Evolutionary conservation across 2,329 filamentous ascomycete genomes (phyloP).

Genomic region (Periconia macrospinosa): DNA sequence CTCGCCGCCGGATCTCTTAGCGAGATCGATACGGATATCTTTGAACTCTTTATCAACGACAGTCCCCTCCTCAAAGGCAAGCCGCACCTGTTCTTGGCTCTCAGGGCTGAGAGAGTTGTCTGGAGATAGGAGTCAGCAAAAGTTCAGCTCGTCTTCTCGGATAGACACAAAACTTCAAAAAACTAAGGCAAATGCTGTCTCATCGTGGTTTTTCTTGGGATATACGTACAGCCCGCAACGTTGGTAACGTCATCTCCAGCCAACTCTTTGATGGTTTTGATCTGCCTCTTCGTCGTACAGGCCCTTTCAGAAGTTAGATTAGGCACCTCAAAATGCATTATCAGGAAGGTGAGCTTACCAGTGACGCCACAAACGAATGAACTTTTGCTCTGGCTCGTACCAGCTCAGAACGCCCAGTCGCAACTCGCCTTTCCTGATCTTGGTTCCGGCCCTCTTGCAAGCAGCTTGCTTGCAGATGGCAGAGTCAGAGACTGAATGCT

Average conservation of each 20-base stretch:
- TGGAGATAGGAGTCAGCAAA: not conserved
- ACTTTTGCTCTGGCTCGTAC: slow-evolving; percentile 61
- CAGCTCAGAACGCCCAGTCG: slow-evolving; percentile 67
- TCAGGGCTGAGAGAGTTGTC: slow-evolving; percentile 50
- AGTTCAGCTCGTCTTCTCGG: too few relatives aligned
- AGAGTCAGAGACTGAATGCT: slow-evolving; percentile 67
- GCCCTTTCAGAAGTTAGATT: slow-evolving; percentile 60
- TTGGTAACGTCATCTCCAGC: slow-evolving; percentile 61
- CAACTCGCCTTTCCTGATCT: slow-evolving; percentile 73
- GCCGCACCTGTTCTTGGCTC: slow-evolving; percentile 70
- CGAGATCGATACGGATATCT: slow-evolving; percentile 61
- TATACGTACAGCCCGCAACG: slow-evolving; percentile 65
- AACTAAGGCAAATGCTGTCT: not conserved
- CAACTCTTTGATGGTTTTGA: slow-evolving; percentile 64
- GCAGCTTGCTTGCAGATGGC: slow-evolving; percentile 71
- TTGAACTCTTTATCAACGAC: slow-evolving; percentile 83
- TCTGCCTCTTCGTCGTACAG: slow-evolving; percentile 76
- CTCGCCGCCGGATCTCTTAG: slow-evolving; percentile 1
- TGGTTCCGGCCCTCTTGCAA: slow-evolving; percentile 66
- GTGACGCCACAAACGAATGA: slow-evolving; percentile 76
- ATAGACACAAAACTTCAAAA: not conserved
- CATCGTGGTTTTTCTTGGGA: not conserved
- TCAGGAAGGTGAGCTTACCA: slow-evolving; percentile 62
- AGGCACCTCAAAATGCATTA: not conserved
- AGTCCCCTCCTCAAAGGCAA: slow-evolving; percentile 71